Conservation (phyloP, 108 stramenopile genomes). For the Skeletonema costatum region DNA sequence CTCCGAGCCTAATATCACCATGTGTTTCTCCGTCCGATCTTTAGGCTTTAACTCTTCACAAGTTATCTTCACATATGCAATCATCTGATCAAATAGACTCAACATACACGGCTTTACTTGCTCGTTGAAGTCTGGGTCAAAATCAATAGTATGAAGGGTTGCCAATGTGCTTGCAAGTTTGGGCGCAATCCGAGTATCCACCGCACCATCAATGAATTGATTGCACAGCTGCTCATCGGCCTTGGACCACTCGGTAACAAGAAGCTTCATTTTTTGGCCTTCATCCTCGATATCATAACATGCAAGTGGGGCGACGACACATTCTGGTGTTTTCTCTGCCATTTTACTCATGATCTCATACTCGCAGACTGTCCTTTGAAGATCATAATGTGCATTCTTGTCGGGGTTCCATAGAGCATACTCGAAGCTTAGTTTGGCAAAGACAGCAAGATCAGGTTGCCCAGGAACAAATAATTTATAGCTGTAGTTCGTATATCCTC, state of each 20-base stretch:
- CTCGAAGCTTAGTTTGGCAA: constrained; percentile 42
- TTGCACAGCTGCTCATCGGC: constrained; percentile 50
- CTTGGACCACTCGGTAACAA: constrained; percentile 55
- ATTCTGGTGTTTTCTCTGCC: constrained; percentile 13
- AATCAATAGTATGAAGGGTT: constrained; percentile 39
- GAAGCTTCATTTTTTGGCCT: constrained; percentile 49
- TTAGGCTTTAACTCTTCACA: constrained; percentile 6
- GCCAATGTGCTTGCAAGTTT: constrained; percentile 53
- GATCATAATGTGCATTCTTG: constrained; percentile 13
- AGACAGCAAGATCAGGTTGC: constrained; percentile 24
- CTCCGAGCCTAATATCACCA: constrained; percentile 13
- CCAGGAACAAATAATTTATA: constrained; percentile 32
- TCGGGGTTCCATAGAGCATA: constrained; percentile 48
- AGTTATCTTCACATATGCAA: constrained; percentile 10
- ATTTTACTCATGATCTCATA: constrained; percentile 33
- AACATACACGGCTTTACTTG: constrained; percentile 33
- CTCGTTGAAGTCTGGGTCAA: constrained; percentile 50
- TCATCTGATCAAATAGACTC: constrained; percentile 22
- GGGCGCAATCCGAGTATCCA: constrained; percentile 53
- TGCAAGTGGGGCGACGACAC: constrained; percentile 28
- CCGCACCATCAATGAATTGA: constrained; percentile 56
- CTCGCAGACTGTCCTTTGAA: constrained; percentile 37
- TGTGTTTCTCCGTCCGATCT: constrained; percentile 35
- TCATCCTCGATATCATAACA: constrained; percentile 35
- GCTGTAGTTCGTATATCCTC: constrained; percentile 42